Evolutionary conservation across 2,329 filamentous ascomycete genomes (phyloP), one percentile per base, ranked within the genome.

Genomic region (Trichophyton benhamiae): DNA sequence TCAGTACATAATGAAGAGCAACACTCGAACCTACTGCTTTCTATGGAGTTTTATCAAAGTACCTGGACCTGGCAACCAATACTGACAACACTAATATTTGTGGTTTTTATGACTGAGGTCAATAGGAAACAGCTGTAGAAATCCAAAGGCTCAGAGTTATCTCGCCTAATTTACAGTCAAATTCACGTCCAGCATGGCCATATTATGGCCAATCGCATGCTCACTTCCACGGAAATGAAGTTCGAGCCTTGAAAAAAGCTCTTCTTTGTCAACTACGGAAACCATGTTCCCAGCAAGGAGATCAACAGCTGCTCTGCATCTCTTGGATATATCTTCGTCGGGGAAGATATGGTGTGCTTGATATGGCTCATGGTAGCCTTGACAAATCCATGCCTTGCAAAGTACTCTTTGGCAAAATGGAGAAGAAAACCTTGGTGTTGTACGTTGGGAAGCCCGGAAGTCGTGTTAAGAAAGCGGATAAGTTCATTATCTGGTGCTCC

Each of bases 401-500:
- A 13, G 20, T 49, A 49, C 5, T 27, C 20, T 15, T 25, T 49
- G 3, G 44, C 60, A 15, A 8, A 30, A 22, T 59, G 55, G n/a
- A 59, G 57, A 22, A 62, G 44, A 33, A 2, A 20, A 5, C 60
- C 57, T 53, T 62, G 57, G 20, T 62, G 60, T 13, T 22, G n/a
- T 27, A 11, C 20, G 30, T 44, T 62, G 17, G 57, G 25, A 38
- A 59, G 61, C 57, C 59, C 53, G 20, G 53, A 41, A 25, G 52
- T 61, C 27, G 52, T 20, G 27, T 48, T 38, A n/a, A 63, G 41
- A n/a, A 61, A 42, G 9, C 42, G 57, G 8, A 42, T 15, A 2
- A 33, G 15, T 38, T 63, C 61, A 57, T 49, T 63, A 25, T 63
- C 55, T 15, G 59, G 61, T 2, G 59, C 59, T 2, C 42, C 55